Evolutionary conservation across 768 basidiomycete species (phyloP).

Genomic region (Hericium erinaceus): DNA sequence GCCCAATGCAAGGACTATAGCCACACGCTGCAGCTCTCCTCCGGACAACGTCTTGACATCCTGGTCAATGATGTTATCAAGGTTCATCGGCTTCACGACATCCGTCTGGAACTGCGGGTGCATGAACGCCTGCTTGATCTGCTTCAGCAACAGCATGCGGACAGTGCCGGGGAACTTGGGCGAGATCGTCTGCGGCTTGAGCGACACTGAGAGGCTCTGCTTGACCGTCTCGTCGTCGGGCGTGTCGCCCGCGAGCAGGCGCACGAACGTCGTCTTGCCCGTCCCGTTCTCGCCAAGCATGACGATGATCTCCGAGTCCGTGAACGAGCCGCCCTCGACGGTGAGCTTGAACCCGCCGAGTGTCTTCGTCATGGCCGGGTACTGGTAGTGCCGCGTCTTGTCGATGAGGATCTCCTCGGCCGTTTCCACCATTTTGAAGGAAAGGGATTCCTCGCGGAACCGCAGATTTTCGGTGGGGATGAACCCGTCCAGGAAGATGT

Average conservation of each 20-base stretch:
- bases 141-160: slow-evolving; percentile 86
- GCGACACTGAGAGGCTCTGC: slow-evolving; percentile 42
- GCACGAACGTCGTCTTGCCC: slow-evolving; percentile 97
- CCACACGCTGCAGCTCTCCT: slow-evolving; percentile 96
- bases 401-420: slow-evolving; percentile 84
- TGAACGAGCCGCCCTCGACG: slow-evolving; percentile 83
- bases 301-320: slow-evolving; percentile 99
- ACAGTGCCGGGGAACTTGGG: slow-evolving; percentile 98
- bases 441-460: slow-evolving; percentile 90
- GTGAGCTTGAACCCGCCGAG: slow-evolving; percentile 93
- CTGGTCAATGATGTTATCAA: slow-evolving; percentile 94
- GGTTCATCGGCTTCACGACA: slow-evolving; percentile 93
- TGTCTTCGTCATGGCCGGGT: slow-evolving; percentile 96
- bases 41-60: slow-evolving; percentile 97
- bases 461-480: slow-evolving; percentile 98
- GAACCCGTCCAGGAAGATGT: slow-evolving; percentile 98
- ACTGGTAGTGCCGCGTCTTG: slow-evolving; percentile 83
- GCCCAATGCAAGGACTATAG: slow-evolving; percentile 88
- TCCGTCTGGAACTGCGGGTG: slow-evolving; percentile 99
- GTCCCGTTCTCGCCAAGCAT: slow-evolving; percentile 99
- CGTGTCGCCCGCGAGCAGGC: slow-evolving; percentile 85
- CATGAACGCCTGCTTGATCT: slow-evolving; percentile 94
- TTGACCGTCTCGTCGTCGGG: slow-evolving; percentile 83
- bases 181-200: slow-evolving; percentile 98
- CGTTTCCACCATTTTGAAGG: slow-evolving; percentile 96